These are phyloP conservation scores for Trichoderma koningiopsis DNA, from an alignment of 2,329 filamentous ascomycete genomes.

Conservation along the genomic window DNA sequence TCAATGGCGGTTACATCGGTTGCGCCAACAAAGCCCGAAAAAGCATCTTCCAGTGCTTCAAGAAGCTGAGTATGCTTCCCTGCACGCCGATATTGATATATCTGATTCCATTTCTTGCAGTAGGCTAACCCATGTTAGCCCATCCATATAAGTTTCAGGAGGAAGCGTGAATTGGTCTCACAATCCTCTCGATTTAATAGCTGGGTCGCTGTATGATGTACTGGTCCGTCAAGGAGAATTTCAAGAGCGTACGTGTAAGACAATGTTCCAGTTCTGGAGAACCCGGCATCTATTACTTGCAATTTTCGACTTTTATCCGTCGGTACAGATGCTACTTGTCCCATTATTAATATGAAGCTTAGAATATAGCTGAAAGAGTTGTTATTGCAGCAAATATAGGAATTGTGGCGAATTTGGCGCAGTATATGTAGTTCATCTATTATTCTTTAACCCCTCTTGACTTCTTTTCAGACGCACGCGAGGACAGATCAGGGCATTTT, in stretches of 20 bases:
- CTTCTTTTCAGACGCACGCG: too few relatives aligned
- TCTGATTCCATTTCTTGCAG: constrained; percentile 9
- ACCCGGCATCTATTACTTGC: neutral
- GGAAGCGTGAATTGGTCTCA: neutral
- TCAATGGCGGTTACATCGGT: neutral
- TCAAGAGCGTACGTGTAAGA: constrained; percentile 5
- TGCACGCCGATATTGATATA: neutral
- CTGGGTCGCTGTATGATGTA: constrained; percentile 3
- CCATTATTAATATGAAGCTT: neutral
- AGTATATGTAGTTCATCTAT: too few relatives aligned
- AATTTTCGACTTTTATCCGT: neutral
- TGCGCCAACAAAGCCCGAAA: neutral
- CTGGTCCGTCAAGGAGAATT: neutral
- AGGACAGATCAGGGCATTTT: too few relatives aligned
- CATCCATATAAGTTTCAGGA: neutral
- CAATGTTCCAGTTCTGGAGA: neutral
- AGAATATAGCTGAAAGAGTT: too few relatives aligned
- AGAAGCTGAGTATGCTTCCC: neutral
- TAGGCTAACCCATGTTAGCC: neutral
- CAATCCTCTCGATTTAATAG: constrained; percentile 8
- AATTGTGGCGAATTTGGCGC: too few relatives aligned
- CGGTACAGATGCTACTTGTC: constrained; percentile 2
- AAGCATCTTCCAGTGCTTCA: neutral
- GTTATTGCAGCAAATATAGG: too few relatives aligned
- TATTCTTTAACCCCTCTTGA: too few relatives aligned